phyloP scores from a whole-genome alignment of 257 asterid genomes.

The Ballota nigra region DNA sequence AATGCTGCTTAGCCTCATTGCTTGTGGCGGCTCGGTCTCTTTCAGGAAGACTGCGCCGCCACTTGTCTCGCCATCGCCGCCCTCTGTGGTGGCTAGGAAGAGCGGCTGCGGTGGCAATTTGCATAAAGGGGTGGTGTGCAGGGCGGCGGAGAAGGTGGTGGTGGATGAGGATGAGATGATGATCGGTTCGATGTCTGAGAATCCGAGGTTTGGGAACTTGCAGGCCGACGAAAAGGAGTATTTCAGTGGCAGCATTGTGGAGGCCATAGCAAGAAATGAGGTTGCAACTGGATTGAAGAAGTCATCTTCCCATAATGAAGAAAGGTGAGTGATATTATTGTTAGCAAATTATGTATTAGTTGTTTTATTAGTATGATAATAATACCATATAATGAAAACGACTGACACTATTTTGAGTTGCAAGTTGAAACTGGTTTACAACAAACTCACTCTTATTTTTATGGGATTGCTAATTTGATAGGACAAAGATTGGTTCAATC shows the following conservation, averaged over 20 bases:
- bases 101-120: slow-evolving; percentile 39
- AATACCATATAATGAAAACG: too few species aligned
- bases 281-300: slow-evolving; percentile 48
- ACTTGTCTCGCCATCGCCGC: slow-evolving; percentile 19
- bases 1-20: slow-evolving; percentile 64
- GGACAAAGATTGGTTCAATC: background rate
- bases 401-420: too few species aligned
- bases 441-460: too few species aligned
- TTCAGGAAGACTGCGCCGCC: slow-evolving; percentile 43
- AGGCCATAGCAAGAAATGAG: slow-evolving; percentile 43
- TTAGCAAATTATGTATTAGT: too few species aligned
- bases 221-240: slow-evolving; percentile 73
- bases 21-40: slow-evolving; percentile 75
- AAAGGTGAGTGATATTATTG: slow-evolving; percentile 69
- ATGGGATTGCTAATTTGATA: background rate
- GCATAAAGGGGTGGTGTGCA: slow-evolving; percentile 51
- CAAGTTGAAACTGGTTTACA: too few species aligned
- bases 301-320: slow-evolving; percentile 79
- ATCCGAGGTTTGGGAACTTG: slow-evolving; percentile 77
- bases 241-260: slow-evolving; percentile 91
- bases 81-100: slow-evolving; percentile 41
- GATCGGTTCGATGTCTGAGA: slow-evolving; percentile 76
- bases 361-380: too few species aligned
- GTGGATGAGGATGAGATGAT: slow-evolving; percentile 41
- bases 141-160: slow-evolving; percentile 34